These are phyloP conservation scores for Phialemoniopsis sp. DNA, from an alignment of 2,329 filamentous ascomycete species.

Conservation along the genomic window DNA sequence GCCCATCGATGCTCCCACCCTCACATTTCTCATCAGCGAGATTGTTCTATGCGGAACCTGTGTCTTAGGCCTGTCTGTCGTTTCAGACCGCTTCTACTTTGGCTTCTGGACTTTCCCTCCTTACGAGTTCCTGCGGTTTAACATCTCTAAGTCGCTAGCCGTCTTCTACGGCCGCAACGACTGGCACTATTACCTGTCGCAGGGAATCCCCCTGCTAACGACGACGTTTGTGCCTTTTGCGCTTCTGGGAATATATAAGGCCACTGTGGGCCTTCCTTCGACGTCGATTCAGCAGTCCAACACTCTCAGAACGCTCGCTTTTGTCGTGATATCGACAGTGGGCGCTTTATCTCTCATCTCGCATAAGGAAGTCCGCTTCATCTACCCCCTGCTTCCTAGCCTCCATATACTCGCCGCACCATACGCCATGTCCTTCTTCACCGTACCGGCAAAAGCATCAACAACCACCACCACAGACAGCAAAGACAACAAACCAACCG, in stretches of 20 bases:
- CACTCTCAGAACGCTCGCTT: slow-evolving; percentile 51
- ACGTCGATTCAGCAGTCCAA: slow-evolving; percentile 27
- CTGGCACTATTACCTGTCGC: slow-evolving; percentile 88
- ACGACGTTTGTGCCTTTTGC: slow-evolving; percentile 80
- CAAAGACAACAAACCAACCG: slow-evolving; percentile 4
- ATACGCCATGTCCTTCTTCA: slow-evolving; percentile 62
- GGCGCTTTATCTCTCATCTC: slow-evolving; percentile 70
- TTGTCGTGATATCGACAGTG: slow-evolving; percentile 56
- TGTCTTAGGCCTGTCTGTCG: slow-evolving; percentile 58
- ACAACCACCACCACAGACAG: slow-evolving; percentile 15
- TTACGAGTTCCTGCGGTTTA: slow-evolving; percentile 84
- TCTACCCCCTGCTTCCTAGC: slow-evolving; percentile 86
- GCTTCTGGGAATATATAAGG: slow-evolving; percentile 56
- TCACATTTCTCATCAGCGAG: slow-evolving; percentile 57
- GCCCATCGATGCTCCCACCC: slow-evolving; percentile 34
- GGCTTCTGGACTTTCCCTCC: slow-evolving; percentile 84
- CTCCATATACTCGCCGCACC: slow-evolving; percentile 77
- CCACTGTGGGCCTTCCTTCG: slow-evolving; percentile 22
- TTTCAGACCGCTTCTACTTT: slow-evolving; percentile 77
- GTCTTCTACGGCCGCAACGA: slow-evolving; percentile 90
- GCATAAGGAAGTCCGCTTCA: slow-evolving; percentile 97
- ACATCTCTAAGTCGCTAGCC: slow-evolving; percentile 80
- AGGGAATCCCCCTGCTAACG: slow-evolving; percentile 83
- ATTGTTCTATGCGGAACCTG: slow-evolving; percentile 57
- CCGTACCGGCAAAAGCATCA: slow-evolving; percentile 24